Conservation (phyloP, 192 early-diverging fungal species). For the Kickxella alabastrina region DNA sequence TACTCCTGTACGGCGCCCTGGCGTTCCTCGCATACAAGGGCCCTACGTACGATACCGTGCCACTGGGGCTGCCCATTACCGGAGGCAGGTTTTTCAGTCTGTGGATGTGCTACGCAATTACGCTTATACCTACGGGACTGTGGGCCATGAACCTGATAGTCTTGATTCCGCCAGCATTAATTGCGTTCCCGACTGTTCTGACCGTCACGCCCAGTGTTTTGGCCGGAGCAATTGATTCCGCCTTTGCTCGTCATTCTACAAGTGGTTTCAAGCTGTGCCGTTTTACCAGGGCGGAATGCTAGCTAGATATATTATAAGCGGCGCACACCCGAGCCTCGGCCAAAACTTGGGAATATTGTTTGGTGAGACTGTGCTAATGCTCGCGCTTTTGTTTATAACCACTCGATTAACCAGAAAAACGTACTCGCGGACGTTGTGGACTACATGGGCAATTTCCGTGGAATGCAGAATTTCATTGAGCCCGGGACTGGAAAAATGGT, state of each 20-base stretch:
- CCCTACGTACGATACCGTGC: conserved; percentile 19
- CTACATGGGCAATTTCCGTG: too few species aligned
- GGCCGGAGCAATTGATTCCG: too few species aligned
- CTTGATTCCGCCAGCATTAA: conserved; percentile 18
- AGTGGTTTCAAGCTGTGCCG: conserved; percentile 51
- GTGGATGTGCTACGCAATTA: conserved; percentile 28
- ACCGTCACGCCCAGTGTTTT: conserved; percentile 45
- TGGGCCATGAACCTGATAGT: conserved; percentile 36
- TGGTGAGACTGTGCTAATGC: conserved; percentile 42
- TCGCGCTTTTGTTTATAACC: too few species aligned
- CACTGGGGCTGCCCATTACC: conserved; percentile 21
- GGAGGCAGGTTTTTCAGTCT: conserved; percentile 39
- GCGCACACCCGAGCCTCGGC: conserved; percentile 32
- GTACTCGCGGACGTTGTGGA: too few species aligned
- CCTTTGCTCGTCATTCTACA: too few species aligned
- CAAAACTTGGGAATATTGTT: conserved; percentile 37
- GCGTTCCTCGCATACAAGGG: conserved; percentile 41
- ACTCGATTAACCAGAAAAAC: too few species aligned
- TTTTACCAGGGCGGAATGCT: conserved; percentile 53
- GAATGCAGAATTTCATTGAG: too few species aligned
- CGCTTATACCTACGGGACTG: conserved; percentile 13
- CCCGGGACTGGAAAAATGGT: too few species aligned
- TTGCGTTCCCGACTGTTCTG: conserved; percentile 33
- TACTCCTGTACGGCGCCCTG: conserved; percentile 33
- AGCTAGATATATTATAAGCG: conserved; percentile 44